Evolutionary conservation across 2,329 filamentous ascomycete species (phyloP).

Genomic region (Cryphonectria japonica): DNA sequence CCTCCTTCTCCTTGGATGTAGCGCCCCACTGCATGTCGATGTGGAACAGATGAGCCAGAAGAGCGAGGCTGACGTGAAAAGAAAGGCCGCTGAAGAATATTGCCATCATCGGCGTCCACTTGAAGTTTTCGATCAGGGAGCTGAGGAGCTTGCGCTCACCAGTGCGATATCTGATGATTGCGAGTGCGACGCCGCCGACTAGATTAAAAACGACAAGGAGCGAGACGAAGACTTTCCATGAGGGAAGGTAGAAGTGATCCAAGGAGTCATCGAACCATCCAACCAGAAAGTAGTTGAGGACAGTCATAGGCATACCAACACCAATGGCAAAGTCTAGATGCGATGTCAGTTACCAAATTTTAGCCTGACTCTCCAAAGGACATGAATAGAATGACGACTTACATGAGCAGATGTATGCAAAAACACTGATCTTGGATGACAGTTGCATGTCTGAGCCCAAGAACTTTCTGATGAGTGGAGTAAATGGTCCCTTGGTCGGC

Average conservation of each 20-base stretch:
- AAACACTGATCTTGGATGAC: slow-evolving; percentile 71
- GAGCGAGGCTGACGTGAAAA: slow-evolving; percentile 44
- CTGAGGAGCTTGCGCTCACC: slow-evolving; percentile 55
- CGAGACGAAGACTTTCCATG: slow-evolving; percentile 64
- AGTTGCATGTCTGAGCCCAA: slow-evolving; percentile 64
- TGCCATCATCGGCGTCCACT: slow-evolving; percentile 61
- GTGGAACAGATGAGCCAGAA: slow-evolving; percentile 47
- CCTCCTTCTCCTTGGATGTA: slow-evolving; percentile 60
- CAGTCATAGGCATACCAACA: slow-evolving; percentile 66
- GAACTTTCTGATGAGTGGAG: slow-evolving; percentile 65
- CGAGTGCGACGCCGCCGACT: slow-evolving; percentile 62
- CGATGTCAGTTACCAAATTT: slow-evolving; percentile 25
- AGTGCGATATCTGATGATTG: slow-evolving; percentile 64
- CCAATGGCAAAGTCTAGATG: slow-evolving; percentile 72
- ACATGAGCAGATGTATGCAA: slow-evolving; percentile 65
- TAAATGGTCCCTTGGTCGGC: slow-evolving; percentile 66
- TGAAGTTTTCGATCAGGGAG: slow-evolving; percentile 58
- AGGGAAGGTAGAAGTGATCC: slow-evolving; percentile 68
- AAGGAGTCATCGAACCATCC: slow-evolving; percentile 71
- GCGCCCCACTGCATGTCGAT: slow-evolving; percentile 54
- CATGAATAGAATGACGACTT: not conserved
- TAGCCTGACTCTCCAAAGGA: slow-evolving; percentile 24
- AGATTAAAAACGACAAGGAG: slow-evolving; percentile 68
- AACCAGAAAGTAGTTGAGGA: slow-evolving; percentile 72
- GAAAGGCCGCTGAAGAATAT: slow-evolving; percentile 48